These are phyloP conservation scores for Pueraria montana DNA, from an alignment of 306 rosid species.

Conservation along the genomic window DNA sequence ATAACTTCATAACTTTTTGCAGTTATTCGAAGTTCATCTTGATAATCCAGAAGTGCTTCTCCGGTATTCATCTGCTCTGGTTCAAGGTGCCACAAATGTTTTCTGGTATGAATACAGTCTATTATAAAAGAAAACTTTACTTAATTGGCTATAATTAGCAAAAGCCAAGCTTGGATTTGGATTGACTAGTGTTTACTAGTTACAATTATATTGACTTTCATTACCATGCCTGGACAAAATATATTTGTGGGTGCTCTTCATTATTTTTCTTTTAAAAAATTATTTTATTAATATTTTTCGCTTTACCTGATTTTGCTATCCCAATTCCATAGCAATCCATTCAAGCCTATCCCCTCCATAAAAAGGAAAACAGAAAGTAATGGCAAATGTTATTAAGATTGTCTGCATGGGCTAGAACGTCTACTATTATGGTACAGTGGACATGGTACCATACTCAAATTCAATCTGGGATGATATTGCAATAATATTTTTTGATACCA, in stretches of 20 bases:
- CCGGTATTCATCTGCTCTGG: conserved; percentile 96
- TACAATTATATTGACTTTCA: not conserved
- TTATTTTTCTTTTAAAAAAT: not conserved
- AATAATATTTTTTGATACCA: conserved; percentile 35
- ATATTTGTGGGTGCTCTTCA: conserved; percentile 9
- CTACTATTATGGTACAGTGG: conserved; percentile 27
- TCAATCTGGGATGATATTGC: conserved; percentile 29
- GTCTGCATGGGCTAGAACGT: conserved; percentile 22
- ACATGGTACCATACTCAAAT: conserved; percentile 19
- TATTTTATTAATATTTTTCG: not conserved
- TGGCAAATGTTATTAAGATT: conserved; percentile 26
- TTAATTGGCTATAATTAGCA: conserved; percentile 24
- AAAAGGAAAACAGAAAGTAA: conserved; percentile 25
- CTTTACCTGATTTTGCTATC: conserved; percentile 32
- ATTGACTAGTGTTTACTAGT: conserved; percentile 12
- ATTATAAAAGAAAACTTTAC: not conserved
- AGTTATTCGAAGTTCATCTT: conserved; percentile 92
- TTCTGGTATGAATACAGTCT: conserved; percentile 81
- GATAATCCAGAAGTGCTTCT: conserved; percentile 91
- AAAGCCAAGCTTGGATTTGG: conserved; percentile 36
- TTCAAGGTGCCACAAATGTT: conserved; percentile 94
- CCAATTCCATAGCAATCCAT: conserved; percentile 28
- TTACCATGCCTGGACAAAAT: conserved; percentile 31
- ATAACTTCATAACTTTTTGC: conserved; percentile 51
- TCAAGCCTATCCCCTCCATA: conserved; percentile 32